Evolutionary conservation across 345 rosid genomes (phyloP), one percentile per base, ranked within the genome.

Genomic region (Lumnitzera littorea): DNA sequence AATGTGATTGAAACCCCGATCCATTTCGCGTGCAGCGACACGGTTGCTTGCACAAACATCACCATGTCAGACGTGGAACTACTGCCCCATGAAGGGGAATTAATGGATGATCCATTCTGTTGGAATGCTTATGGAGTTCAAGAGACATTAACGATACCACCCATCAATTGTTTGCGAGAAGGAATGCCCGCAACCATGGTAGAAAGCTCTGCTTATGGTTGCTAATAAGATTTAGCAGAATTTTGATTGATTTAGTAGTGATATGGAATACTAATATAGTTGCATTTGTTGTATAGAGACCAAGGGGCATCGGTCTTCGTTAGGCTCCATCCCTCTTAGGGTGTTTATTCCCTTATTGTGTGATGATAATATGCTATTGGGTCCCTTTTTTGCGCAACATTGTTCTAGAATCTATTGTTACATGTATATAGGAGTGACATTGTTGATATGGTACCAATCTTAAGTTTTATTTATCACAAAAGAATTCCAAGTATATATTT

Each of bases 81-180:
- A 15, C 78, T 94, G 1, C 99, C 99, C 0, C 68, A 86, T 2
- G 97, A 87, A 75, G 99, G 99, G 0, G 72, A 84, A 61, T 63
- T 94, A n/a, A n/a, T 90, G 0, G 99, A 90, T 12, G 97, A 94
- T 57, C 99, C 99, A 0, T 94, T 89, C 67, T 94, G 99, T 43
- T 94, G 99, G 99, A 94, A 94, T 50, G 96, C 99, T 41, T 94
- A 85, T 47, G 99, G 99, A 48, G 75, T 59, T 31, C 83, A 94
- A 61, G 97, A 87, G 72, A 89, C 99, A 1, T 53, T 67, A 16
- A 94, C 87, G 14, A 84, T 90, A 4, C 99, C 99, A 8, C 99
- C 96, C 0, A 71, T 94, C 9, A 74, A 82, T 65, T 94, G 97
- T 67, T 72, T 94, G 50, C 78, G 51, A 14, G 91, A 89, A 5